These are phyloP conservation scores for Trichosporon sp. DNA, from an alignment of 1,284 basidiomycete species.

Conservation along the genomic window DNA sequence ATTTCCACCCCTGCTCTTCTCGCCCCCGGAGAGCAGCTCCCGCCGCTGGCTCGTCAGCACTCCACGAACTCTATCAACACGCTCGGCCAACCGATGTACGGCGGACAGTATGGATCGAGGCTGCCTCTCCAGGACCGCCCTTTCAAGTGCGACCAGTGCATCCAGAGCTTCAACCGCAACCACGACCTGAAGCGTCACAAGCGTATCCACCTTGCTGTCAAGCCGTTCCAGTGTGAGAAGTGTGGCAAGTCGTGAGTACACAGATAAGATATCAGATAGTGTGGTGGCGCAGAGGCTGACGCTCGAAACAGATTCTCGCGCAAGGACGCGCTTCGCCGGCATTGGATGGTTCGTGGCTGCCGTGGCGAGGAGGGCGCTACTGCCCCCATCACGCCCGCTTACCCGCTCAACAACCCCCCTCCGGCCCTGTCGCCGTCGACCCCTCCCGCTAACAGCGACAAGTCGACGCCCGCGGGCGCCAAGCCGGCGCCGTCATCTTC, in stretches of 20 bases:
- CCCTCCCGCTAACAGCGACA: slow-evolving; percentile 33
- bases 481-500: slow-evolving; percentile 15
- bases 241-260: slow-evolving; percentile 56
- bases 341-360: slow-evolving; percentile 59
- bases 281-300: background rate
- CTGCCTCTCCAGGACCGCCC: slow-evolving; percentile 52
- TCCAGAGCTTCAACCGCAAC: slow-evolving; percentile 58
- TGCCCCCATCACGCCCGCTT: slow-evolving; percentile 48
- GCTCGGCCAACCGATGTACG: slow-evolving; percentile 23
- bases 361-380: slow-evolving; percentile 54
- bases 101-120: slow-evolving; percentile 7
- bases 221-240: slow-evolving; percentile 57
- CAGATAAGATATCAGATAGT: background rate
- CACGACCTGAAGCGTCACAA: slow-evolving; percentile 59
- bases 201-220: slow-evolving; percentile 57
- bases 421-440: slow-evolving; percentile 48
- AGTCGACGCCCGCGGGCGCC: background rate
- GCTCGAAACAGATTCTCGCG: slow-evolving; percentile 52
- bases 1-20: slow-evolving; percentile 25
- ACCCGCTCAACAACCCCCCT: slow-evolving; percentile 42
- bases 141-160: slow-evolving; percentile 58
- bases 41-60: slow-evolving; percentile 40
- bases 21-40: slow-evolving; percentile 24
- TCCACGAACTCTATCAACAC: slow-evolving; percentile 38
- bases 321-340: slow-evolving; percentile 58